These are phyloP conservation scores for Kodamaea derodonti DNA, from an alignment of 1,139 yeast genomes.

Conservation along the genomic window DNA sequence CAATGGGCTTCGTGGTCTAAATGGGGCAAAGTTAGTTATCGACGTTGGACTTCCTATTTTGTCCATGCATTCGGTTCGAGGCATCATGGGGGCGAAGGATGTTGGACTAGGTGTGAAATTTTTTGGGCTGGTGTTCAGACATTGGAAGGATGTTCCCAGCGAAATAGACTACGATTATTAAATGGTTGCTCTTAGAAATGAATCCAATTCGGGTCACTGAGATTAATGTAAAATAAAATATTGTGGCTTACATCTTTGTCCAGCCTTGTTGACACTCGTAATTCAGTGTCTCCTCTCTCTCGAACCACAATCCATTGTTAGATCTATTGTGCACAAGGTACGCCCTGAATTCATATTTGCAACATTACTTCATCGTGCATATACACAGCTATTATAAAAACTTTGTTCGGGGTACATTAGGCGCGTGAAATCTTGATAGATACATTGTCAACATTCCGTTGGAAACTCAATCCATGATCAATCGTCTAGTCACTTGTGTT, in stretches of 20 bases:
- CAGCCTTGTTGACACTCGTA: neutral
- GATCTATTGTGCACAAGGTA: neutral
- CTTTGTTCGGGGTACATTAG: too few species aligned
- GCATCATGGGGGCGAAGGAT: conserved; percentile 40
- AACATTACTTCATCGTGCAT: too few species aligned
- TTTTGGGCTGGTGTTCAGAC: conserved; percentile 34
- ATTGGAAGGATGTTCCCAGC: conserved; percentile 22
- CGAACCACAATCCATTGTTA: neutral
- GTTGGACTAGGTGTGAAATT: conserved; percentile 40
- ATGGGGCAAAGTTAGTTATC: conserved; percentile 38
- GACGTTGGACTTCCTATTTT: conserved; percentile 46
- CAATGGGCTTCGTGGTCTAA: conserved; percentile 21
- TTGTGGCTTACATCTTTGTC: too few species aligned
- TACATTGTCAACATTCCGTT: too few species aligned
- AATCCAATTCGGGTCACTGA: too few species aligned
- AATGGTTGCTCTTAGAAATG: too few species aligned
- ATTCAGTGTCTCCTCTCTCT: neutral
- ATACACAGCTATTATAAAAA: too few species aligned
- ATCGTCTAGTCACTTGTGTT: too few species aligned
- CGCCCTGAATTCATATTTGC: neutral
- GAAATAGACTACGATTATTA: conserved; percentile 6
- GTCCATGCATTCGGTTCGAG: conserved; percentile 46
- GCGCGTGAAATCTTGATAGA: too few species aligned
- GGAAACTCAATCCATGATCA: too few species aligned
- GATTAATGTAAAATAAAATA: too few species aligned